Percentiles rank a stretch among this genome's conserved stretches.
These are phyloP conservation scores for Arabidopsis thaliana DNA, from an alignment of 345 rosid species.

Conservation along the genomic window DNA sequence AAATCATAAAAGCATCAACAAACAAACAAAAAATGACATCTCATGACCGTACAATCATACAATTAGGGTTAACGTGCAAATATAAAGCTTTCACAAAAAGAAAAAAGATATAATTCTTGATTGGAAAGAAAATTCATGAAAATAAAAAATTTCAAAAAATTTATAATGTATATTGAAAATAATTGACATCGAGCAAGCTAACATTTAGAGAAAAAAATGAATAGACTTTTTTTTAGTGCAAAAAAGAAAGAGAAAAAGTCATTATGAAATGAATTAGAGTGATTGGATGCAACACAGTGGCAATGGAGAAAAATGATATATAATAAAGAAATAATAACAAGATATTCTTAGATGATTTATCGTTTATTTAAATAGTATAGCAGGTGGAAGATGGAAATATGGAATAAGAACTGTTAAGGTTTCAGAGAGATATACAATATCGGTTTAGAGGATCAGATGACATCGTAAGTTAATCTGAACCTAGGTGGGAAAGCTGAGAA, in stretches of 20 bases:
- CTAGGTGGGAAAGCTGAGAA: not conserved
- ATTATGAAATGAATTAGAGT: not conserved
- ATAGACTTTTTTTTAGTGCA: no score
- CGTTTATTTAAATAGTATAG: not conserved
- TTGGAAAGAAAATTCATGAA: constrained; percentile 14
- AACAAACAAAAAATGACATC: constrained; percentile 39
- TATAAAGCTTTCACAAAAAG: constrained; percentile 16
- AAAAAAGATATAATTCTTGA: constrained; percentile 39
- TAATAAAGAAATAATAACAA: not conserved
- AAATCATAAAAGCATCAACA: constrained; percentile 24
- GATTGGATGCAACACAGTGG: not conserved
- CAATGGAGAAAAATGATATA: not conserved
- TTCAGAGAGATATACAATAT: not conserved
- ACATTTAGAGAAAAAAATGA: no score
- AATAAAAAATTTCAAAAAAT: not conserved
- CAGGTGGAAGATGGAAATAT: not conserved
- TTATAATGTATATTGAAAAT: not conserved
- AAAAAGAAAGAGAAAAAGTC: not conserved
- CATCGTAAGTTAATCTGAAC: not conserved
- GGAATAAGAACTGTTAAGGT: not conserved
- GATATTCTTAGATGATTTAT: not conserved
- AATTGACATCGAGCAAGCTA: not conserved
- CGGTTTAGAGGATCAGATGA: constrained; percentile 1
- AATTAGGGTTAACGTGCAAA: constrained; percentile 34
- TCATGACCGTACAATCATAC: constrained; percentile 36